Evolutionary conservation across 2,329 filamentous ascomycete species (phyloP).

Genomic region (Cercospora sp.): DNA sequence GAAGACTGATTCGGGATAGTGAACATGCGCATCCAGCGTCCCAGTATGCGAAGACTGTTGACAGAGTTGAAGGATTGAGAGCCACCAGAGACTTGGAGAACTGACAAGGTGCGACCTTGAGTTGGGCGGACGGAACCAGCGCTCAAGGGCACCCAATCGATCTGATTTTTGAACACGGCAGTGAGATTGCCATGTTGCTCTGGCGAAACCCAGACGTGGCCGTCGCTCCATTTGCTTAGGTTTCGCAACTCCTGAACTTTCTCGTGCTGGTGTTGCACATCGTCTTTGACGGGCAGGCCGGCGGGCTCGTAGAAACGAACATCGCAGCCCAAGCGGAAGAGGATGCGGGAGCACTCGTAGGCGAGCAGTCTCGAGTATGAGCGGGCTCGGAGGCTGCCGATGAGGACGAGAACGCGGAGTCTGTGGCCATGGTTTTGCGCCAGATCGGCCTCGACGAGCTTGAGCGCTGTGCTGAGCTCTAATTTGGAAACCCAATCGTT

Average conservation of each 20-base stretch:
- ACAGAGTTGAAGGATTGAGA: constrained; percentile 69
- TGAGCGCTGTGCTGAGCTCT: constrained; percentile 56
- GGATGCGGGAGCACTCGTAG: constrained; percentile 60
- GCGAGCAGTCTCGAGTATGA: constrained; percentile 64
- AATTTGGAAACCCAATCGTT: constrained; percentile 59
- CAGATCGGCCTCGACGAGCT: constrained; percentile 55
- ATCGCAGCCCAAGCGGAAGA: constrained; percentile 65
- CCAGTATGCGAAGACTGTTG: constrained; percentile 64
- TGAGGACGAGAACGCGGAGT: constrained; percentile 61
- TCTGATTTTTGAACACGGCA: constrained; percentile 68
- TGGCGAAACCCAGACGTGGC: constrained; percentile 65
- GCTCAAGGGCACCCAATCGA: constrained; percentile 67
- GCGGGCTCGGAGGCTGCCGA: constrained; percentile 59
- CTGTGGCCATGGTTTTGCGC: constrained; percentile 41
- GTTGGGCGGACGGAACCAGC: constrained; percentile 65
- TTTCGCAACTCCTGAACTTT: constrained; percentile 65
- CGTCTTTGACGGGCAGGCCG: constrained; percentile 64
- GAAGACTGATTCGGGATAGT: constrained; percentile 66
- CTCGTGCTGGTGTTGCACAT: constrained; percentile 57
- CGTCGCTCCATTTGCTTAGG: constrained; percentile 65
- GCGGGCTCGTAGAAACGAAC: constrained; percentile 63
- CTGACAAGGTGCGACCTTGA: constrained; percentile 63
- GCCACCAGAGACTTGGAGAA: constrained; percentile 64
- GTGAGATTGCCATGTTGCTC: constrained; percentile 69
- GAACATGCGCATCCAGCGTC: constrained; percentile 55